Percentiles rank a stretch among this genome's conserved stretches.
These are phyloP conservation scores for Boletus reticulatus DNA, from an alignment of 768 basidiomycete genomes.

Conservation along the genomic window DNA sequence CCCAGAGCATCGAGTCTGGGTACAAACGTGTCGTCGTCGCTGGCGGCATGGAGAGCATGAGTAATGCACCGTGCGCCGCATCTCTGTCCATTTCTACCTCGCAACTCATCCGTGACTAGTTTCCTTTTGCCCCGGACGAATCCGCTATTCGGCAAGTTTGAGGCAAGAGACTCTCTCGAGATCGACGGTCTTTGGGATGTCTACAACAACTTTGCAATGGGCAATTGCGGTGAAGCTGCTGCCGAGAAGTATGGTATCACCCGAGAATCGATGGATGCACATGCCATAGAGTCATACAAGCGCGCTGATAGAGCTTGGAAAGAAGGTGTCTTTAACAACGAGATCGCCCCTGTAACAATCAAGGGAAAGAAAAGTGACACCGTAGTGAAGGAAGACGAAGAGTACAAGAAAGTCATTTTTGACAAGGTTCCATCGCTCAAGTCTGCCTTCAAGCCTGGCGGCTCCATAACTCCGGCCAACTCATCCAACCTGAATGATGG, in stretches of 20 bases:
- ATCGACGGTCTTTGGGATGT: conserved; percentile 95
- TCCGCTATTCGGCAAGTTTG: conserved; percentile 86
- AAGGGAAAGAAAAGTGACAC: conserved; percentile 94
- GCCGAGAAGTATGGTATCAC: conserved; percentile 81
- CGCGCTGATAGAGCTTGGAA: conserved; percentile 93
- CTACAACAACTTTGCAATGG: conserved; percentile 98
- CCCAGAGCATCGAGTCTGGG: conserved; percentile 86
- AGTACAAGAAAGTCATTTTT: conserved; percentile 94
- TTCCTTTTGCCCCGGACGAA: conserved; percentile 82
- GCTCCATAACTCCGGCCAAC: conserved; percentile 94
- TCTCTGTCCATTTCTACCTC: not conserved
- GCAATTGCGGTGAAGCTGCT: conserved; percentile 89
- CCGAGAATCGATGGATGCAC: conserved; percentile 85
- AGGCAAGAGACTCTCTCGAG: conserved; percentile 83
- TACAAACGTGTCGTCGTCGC: conserved; percentile 85
- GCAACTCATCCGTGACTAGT: conserved; percentile 34
- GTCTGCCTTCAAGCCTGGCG: conserved; percentile 88
- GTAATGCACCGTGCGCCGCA: conserved; percentile 87
- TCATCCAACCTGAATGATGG: conserved; percentile 95
- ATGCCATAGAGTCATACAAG: conserved; percentile 93
- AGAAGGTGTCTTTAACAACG: conserved; percentile 76
- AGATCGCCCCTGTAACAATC: conserved; percentile 88
- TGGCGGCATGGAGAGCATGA: conserved; percentile 99
- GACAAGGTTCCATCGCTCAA: conserved; percentile 89
- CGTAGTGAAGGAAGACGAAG: conserved; percentile 91